These are phyloP conservation scores for Gracilaria domingensis DNA, from an alignment of 23 red algal species.

Conservation along the genomic window DNA sequence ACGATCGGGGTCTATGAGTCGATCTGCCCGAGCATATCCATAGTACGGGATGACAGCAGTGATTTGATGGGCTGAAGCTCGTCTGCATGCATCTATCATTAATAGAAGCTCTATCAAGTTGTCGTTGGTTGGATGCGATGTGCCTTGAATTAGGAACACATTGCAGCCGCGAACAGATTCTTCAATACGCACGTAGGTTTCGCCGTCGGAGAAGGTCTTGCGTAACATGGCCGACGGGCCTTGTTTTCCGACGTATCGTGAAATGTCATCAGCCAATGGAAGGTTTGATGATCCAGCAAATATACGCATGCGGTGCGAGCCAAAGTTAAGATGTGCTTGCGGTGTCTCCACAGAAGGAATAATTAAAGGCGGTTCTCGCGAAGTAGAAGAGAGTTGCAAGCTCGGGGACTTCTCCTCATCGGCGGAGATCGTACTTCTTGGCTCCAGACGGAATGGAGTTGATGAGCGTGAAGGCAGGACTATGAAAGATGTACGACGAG, in stretches of 20 bases:
- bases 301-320: constrained; percentile 87
- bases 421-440: constrained; percentile 13
- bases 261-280: constrained; percentile 71
- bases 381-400: not conserved
- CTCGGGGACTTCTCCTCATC: constrained; percentile 15
- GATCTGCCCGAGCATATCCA: constrained; percentile 94
- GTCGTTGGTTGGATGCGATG: constrained; percentile 87
- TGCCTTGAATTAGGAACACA: constrained; percentile 98
- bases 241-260: constrained; percentile 86
- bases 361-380: not conserved
- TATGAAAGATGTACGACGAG: not conserved
- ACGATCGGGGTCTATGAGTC: constrained; percentile 91
- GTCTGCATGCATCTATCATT: constrained; percentile 98
- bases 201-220: constrained; percentile 95
- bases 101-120: constrained; percentile 92
- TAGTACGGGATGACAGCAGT: constrained; percentile 95
- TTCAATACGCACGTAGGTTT: constrained; percentile 94
- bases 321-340: constrained; percentile 70
- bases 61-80: constrained; percentile 94
- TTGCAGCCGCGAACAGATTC: constrained; percentile 97
- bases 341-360: constrained; percentile 32
- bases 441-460: constrained; percentile 4
- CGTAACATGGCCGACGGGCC: constrained; percentile 74
- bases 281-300: constrained; percentile 93
- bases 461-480: not conserved